Base-by-base conservation (phyloP, 2,329 filamentous ascomycete genomes). In the Tolypocladium pustulatum region DNA sequence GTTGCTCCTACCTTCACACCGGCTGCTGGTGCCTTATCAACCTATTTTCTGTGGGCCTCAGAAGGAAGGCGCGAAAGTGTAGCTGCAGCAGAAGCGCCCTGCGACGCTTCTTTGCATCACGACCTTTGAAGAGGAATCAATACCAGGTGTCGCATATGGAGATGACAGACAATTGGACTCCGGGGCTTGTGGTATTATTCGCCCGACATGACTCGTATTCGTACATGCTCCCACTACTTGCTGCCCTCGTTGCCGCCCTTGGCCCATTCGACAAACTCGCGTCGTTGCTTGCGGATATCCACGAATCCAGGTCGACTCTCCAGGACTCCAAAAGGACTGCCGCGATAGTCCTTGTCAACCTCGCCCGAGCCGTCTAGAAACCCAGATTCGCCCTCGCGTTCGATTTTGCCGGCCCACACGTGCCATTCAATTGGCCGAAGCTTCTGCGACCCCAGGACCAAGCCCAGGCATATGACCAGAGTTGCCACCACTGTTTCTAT, bases 361-460 rank as follows among this genome's bases (percentile, higher is more conserved):
- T 88, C 81, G 34, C 87, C 86, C 60, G 78, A 75, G 65, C 75
- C 77, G 64, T 79, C 74, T 61, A 78, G 73, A 67, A 86, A 84
- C 36, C 82, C 79, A 61, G 80, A 75, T 67, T 80, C 72, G 65
- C 88, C 88, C 74, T 94, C 81, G 61, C 88, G 79, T 78, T 96
- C 90, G 70, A 97, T 81, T 78, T 92, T 85, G 57, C 89, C 88
- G 13, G 89, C 89, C 89, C 90, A 94, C 34, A 86, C 83, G 58
- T 84, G 82, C 87, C 89, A 91, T 72, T 87, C 83, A 65, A 97
- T 93, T 3, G 94, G 94, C 70, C 90, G 88, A 62, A 97, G 78
- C 52, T 85, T 83, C 15, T 90, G 86, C 4, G 90, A 88, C 40
- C 86, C 86, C 0, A 91, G 73, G 0, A 97, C 91, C 34, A 97